phyloP scores from a whole-genome alignment of 257 asterid genomes.

The Penstemon eatonii region DNA sequence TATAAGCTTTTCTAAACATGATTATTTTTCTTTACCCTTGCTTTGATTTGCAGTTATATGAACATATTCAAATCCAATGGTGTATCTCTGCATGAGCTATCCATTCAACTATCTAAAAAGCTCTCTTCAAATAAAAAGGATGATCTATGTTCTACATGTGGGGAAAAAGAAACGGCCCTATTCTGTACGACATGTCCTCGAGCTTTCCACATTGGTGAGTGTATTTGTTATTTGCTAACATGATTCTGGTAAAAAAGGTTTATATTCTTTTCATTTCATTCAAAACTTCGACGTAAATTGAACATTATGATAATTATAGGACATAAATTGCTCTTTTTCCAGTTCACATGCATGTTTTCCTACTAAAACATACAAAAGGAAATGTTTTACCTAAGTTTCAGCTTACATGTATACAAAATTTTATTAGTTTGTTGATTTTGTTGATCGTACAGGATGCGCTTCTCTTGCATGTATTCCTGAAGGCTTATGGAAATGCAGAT shows the following conservation, averaged over 20 bases:
- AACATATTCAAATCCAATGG: slow-evolving; percentile 80
- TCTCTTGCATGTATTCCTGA: slow-evolving; percentile 51
- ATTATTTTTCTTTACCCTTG: neutral
- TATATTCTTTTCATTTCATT: slow-evolving; percentile 8
- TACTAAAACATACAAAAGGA: too few species aligned
- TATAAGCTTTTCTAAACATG: neutral
- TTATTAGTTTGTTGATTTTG: slow-evolving; percentile 16
- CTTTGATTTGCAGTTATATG: slow-evolving; percentile 64
- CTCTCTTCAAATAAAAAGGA: slow-evolving; percentile 65
- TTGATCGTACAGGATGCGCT: slow-evolving; percentile 62
- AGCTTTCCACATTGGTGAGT: slow-evolving; percentile 35
- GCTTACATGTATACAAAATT: neutral
- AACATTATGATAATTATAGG: too few species aligned
- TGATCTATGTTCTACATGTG: slow-evolving; percentile 76
- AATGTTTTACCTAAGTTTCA: too few species aligned
- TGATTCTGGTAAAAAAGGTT: too few species aligned
- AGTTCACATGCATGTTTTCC: too few species aligned
- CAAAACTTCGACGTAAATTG: neutral
- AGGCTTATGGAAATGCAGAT: slow-evolving; percentile 76
- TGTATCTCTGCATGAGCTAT: slow-evolving; percentile 68
- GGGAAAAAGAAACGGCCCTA: slow-evolving; percentile 66
- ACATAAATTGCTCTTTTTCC: too few species aligned
- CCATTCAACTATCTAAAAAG: slow-evolving; percentile 51
- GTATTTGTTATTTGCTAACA: slow-evolving; percentile 18
- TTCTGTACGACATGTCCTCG: slow-evolving; percentile 91